Base-by-base conservation (phyloP, 2,329 filamentous ascomycete species). In the Cladophialophora psammophila region DNA sequence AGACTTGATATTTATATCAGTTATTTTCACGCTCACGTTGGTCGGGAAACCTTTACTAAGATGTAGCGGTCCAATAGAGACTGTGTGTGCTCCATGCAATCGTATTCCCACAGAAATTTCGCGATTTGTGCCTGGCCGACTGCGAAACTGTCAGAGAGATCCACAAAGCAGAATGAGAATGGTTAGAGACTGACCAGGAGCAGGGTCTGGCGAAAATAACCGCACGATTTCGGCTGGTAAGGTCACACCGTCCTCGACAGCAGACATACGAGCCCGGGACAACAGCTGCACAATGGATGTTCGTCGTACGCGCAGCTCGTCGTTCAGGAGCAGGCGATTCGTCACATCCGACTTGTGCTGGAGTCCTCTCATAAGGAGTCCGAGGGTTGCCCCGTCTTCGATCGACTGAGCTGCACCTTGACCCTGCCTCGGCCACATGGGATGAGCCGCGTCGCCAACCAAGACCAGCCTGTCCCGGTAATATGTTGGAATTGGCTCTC, bases 401-500 rank as follows among this genome's bases (percentile, higher is more conserved):
- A 81, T 77, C 0, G 78, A 78, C 72, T 75, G 76, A 61, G 77
- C 80, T 0, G 76, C 78, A 8, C 79, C 71, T 67, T 75, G 71
- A 8, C 71, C 73, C 34, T 76, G 75, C 38, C 75, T 71, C 0
- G 75, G 75, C 71, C 75, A 74, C 72, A 77, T 76, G 1, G 76
- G 73, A 57, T 76, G 76, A 0, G 76, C 76, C 1, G 75, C 75
- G 62, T 77, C 76, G 1, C 76, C 75, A 0, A 77, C 65, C 1
- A 77, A 57, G 60, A 72, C 75, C 3, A 74, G 69, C 35, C 70
- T 72, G 8, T 73, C 75, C 35, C 84, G 81, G 0, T 80, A 57
- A 84, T 87, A 91, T 20, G 45, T 40, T n/a, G 64, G 36, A 5
- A 54, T 20, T 3, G 62, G 56, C 20, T 42, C 38, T 10, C 57